These are phyloP conservation scores for Curvularia lunata DNA, from an alignment of 2,329 filamentous ascomycete species.

Conservation along the genomic window DNA sequence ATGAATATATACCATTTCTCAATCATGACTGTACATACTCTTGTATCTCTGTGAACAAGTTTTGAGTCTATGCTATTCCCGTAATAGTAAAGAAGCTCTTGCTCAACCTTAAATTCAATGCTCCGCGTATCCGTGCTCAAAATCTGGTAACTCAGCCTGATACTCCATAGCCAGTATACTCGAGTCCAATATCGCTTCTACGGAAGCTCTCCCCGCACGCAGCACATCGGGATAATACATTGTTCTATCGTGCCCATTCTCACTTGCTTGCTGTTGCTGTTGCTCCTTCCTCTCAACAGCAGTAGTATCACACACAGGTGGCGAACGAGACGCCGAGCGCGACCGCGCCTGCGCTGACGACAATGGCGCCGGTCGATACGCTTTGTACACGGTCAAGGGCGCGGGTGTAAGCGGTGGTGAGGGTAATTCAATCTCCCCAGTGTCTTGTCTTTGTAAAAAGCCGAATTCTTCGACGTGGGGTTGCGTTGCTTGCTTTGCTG, in stretches of 20 bases:
- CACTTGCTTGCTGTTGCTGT: background rate
- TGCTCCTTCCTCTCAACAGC: background rate
- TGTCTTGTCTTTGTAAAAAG: background rate
- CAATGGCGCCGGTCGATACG: conserved; percentile 24
- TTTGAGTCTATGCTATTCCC: background rate
- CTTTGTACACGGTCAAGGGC: conserved; percentile 25
- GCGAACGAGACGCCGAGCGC: background rate
- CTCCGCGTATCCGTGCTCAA: conserved; percentile 27
- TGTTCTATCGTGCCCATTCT: background rate
- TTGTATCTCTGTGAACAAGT: background rate
- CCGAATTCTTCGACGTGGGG: too few species aligned
- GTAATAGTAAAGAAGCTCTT: too few species aligned
- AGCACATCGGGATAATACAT: background rate
- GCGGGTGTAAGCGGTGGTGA: conserved; percentile 16
- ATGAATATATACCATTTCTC: background rate
- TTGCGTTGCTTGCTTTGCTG: too few species aligned
- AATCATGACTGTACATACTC: background rate
- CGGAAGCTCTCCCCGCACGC: background rate
- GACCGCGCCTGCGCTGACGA: background rate
- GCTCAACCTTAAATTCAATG: background rate
- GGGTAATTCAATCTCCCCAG: background rate
- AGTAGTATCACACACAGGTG: background rate
- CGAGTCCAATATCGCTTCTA: conserved; percentile 17
- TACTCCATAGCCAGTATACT: conserved; percentile 35
- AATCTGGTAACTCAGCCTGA: conserved; percentile 27